Conservation (phyloP, 805 yeast genomes). For the Pichia eremophila region DNA sequence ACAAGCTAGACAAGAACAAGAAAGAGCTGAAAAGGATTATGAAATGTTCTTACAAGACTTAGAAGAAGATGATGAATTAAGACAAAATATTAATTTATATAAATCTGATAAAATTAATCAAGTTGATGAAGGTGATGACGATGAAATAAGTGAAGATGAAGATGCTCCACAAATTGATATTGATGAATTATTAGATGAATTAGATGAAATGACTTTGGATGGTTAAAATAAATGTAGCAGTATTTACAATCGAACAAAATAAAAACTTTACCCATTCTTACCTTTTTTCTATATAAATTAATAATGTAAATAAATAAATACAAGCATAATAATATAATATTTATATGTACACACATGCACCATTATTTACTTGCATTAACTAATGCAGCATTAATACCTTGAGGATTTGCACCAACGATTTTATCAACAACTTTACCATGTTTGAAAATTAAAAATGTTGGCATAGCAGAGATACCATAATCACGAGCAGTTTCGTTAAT, state of each 20-base stretch:
- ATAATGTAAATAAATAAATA: not conserved
- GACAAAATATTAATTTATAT: slow-evolving; percentile 84
- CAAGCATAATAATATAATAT: no score
- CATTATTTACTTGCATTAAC: not conserved
- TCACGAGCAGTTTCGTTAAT: slow-evolving; percentile 44
- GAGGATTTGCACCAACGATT: slow-evolving; percentile 57
- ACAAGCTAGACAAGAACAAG: slow-evolving; percentile 80
- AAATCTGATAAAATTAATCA: slow-evolving; percentile 39
- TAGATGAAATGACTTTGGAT: slow-evolving; percentile 86
- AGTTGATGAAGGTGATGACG: slow-evolving; percentile 23
- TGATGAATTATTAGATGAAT: slow-evolving; percentile 88
- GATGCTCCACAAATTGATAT: slow-evolving; percentile 85
- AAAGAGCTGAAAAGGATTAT: slow-evolving; percentile 88
- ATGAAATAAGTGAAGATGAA: slow-evolving; percentile 46
- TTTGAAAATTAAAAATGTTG: slow-evolving; percentile 57
- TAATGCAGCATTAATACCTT: slow-evolving; percentile 22
- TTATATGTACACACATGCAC: no score
- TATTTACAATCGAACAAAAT: not conserved
- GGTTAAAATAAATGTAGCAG: slow-evolving; percentile 24
- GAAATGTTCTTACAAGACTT: slow-evolving; percentile 93
- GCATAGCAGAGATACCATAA: slow-evolving; percentile 65
- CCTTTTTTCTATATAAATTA: not conserved
- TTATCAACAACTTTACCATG: slow-evolving; percentile 48
- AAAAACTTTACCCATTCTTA: not conserved
- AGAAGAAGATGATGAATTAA: slow-evolving; percentile 92